A percentile compares a stretch with the other conserved stretches of the same genome.
phyloP scores from a whole-genome alignment of 2,329 filamentous ascomycete genomes.

The Calonectria fujianensis region DNA sequence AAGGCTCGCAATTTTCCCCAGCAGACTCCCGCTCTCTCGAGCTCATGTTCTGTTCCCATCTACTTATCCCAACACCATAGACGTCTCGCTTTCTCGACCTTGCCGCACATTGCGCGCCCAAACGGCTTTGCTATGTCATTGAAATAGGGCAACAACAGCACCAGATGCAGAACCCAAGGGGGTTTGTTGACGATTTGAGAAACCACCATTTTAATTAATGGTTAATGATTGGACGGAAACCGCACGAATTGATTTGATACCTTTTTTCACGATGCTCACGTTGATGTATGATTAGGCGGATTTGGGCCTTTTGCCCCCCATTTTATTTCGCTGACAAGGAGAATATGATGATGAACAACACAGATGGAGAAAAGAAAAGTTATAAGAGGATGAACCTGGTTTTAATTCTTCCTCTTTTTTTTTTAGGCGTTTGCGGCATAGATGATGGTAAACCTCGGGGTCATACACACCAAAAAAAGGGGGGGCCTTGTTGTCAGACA shows the following conservation, averaged over 20 bases:
- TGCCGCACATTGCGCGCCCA: conserved; percentile 22
- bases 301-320: background rate
- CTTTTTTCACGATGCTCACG: conserved; percentile 45
- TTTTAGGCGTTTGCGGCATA: conserved; percentile 53
- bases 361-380: conserved; percentile 39
- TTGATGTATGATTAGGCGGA: conserved; percentile 48
- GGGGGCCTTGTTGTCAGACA: conserved; percentile 1
- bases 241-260: conserved; percentile 53
- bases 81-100: conserved; percentile 23
- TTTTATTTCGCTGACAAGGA: conserved; percentile 23
- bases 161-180: conserved; percentile 14
- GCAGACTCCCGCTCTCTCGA: conserved; percentile 71
- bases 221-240: conserved; percentile 57
- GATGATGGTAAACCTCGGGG: conserved; percentile 51
- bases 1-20: conserved; percentile 71
- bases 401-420: conserved; percentile 6
- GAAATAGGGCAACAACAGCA: conserved; percentile 24
- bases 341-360: conserved; percentile 30
- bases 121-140: conserved; percentile 27
- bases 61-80: conserved; percentile 63
- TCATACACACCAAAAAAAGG: conserved; percentile 29
- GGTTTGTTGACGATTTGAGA: conserved; percentile 19
- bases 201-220: conserved; percentile 54
- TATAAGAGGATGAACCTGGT: conserved; percentile 24
- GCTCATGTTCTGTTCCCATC: conserved; percentile 69